Evolutionary conservation across 2,329 filamentous ascomycete genomes (phyloP).

Genomic region (Paracamarosporium sp.): DNA sequence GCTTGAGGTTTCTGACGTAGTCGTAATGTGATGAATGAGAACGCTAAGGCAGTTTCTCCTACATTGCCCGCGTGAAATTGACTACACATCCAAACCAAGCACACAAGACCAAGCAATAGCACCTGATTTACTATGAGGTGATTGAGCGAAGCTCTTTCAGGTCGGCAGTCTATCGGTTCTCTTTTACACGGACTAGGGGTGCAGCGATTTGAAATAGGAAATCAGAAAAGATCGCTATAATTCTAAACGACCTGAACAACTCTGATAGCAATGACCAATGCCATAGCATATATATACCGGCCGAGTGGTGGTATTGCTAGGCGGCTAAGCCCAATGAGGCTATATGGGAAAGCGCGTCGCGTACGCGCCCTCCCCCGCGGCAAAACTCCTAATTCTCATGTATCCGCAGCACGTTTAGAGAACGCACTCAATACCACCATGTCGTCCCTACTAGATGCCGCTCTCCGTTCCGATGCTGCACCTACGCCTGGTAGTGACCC

Average conservation of each 20-base stretch:
- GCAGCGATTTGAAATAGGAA: too few relatives aligned
- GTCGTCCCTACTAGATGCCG: constrained; percentile 60
- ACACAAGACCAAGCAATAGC: too few relatives aligned
- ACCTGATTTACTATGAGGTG: too few relatives aligned
- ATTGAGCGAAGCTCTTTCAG: too few relatives aligned
- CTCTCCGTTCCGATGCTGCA: constrained; percentile 56
- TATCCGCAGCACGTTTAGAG: constrained; percentile 11
- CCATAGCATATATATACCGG: too few relatives aligned
- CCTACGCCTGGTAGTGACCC: constrained; percentile 46
- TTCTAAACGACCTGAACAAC: too few relatives aligned
- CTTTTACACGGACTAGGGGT: too few relatives aligned
- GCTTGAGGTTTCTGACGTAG: constrained; percentile 3
- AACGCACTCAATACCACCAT: constrained; percentile 42
- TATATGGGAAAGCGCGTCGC: constrained; percentile 13
- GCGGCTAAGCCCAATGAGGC: constrained; percentile 1
- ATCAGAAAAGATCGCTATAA: too few relatives aligned
- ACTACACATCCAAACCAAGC: too few relatives aligned
- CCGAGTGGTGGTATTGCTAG: background rate
- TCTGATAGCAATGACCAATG: too few relatives aligned
- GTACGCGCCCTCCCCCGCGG: constrained; percentile 12
- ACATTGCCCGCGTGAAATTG: too few relatives aligned
- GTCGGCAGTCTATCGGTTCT: too few relatives aligned
- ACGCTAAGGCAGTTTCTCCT: background rate
- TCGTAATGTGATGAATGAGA: constrained; percentile 8
- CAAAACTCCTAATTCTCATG: constrained; percentile 18